Percentiles rank a stretch among this genome's conserved stretches.
These are phyloP conservation scores for Serendipita indica DNA, from an alignment of 768 basidiomycete species.

Conservation along the genomic window DNA sequence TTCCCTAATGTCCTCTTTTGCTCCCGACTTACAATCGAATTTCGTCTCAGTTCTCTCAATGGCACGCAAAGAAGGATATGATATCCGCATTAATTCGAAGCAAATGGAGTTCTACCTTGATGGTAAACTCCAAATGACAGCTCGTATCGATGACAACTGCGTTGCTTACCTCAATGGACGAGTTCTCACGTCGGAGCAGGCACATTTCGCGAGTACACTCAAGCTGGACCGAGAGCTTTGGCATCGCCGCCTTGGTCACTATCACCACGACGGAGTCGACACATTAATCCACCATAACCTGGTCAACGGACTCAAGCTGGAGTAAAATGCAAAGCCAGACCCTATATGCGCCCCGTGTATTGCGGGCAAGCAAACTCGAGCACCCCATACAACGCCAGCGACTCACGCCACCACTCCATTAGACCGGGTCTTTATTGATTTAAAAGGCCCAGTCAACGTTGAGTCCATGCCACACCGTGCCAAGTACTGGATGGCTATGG, in stretches of 20 bases:
- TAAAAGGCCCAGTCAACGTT: slow-evolving; percentile 20
- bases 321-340: slow-evolving; percentile 17
- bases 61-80: neutral
- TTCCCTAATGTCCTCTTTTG: slow-evolving; percentile 12
- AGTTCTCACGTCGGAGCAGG: slow-evolving; percentile 11
- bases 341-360: slow-evolving; percentile 25
- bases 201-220: slow-evolving; percentile 15
- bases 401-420: slow-evolving; percentile 13
- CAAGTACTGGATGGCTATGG: slow-evolving; percentile 2
- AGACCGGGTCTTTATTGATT: slow-evolving; percentile 21
- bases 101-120: slow-evolving; percentile 1
- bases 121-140: slow-evolving; percentile 15
- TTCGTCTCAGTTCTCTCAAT: slow-evolving; percentile 9
- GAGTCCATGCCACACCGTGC: neutral
- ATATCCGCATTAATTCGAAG: neutral
- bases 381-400: slow-evolving; percentile 15
- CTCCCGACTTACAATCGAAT: slow-evolving; percentile 6
- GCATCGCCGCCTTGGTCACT: slow-evolving; percentile 23
- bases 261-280: slow-evolving; percentile 17
- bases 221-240: slow-evolving; percentile 19
- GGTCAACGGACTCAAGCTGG: slow-evolving; percentile 19
- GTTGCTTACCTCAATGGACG: slow-evolving; percentile 19
- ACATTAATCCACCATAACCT: slow-evolving; percentile 13
- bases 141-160: slow-evolving; percentile 18
- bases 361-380: slow-evolving; percentile 26